A percentile compares a stretch with the other conserved stretches of the same genome.
Evolutionary conservation across 1,139 yeast species (phyloP).

Genomic region (Diutina siamensis): DNA sequence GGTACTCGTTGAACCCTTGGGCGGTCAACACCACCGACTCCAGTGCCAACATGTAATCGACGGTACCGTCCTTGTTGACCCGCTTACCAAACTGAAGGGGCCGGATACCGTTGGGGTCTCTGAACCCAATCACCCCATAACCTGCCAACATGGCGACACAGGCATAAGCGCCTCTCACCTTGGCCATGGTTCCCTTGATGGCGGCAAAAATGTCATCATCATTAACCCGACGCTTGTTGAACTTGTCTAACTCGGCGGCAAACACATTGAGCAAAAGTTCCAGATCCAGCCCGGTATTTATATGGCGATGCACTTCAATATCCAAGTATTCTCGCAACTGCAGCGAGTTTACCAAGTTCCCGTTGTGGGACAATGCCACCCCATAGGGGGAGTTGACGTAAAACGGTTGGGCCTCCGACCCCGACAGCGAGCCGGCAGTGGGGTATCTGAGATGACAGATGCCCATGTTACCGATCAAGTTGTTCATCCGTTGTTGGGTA

Average conservation of each 20-base stretch:
- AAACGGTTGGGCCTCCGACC: conserved; percentile 97
- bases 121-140: conserved; percentile 86
- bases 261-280: conserved; percentile 81
- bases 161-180: conserved; percentile 91
- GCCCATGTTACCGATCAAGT: conserved; percentile 90
- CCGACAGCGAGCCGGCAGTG: conserved; percentile 96
- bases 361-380: conserved; percentile 81
- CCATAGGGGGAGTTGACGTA: conserved; percentile 97
- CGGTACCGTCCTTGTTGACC: conserved; percentile 50
- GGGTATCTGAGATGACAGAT: conserved; percentile 93
- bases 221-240: conserved; percentile 88
- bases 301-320: conserved; percentile 91
- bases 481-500: conserved; percentile 68
- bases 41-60: conserved; percentile 89
- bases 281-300: conserved; percentile 93
- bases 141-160: conserved; percentile 95
- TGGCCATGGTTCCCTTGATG: conserved; percentile 64
- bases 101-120: conserved; percentile 95
- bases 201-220: conserved; percentile 84
- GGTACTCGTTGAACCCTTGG: conserved; percentile 71
- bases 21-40: conserved; percentile 93
- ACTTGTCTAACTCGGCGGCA: conserved; percentile 84
- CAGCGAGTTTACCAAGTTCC: conserved; percentile 81
- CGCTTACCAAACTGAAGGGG: conserved; percentile 85
- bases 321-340: conserved; percentile 73